Evolutionary conservation across 2,329 filamentous ascomycete genomes (phyloP).

Genomic region (Neobulgaria alba): DNA sequence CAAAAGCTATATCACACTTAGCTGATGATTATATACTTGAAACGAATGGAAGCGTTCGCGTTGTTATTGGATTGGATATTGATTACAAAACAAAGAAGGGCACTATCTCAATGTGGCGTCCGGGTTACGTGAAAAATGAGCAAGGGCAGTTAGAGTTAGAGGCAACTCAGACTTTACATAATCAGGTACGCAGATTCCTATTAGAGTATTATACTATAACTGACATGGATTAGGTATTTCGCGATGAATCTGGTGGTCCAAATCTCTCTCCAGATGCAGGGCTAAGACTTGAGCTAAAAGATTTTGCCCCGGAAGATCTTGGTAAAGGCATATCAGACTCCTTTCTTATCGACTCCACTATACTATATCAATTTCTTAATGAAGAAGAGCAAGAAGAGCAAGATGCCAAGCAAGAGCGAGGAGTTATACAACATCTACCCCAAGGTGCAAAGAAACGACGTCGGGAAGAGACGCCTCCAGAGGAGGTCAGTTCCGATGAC

Average conservation of each 20-base stretch:
- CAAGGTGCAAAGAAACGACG: slow-evolving; percentile 7
- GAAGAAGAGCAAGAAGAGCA: slow-evolving; percentile 6
- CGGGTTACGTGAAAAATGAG: slow-evolving; percentile 14
- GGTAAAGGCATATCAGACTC: slow-evolving; percentile 8
- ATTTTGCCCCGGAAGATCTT: slow-evolving; percentile 21
- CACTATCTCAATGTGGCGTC: slow-evolving; percentile 25
- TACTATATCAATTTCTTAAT: slow-evolving; percentile 8
- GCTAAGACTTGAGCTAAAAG: slow-evolving; percentile 18
- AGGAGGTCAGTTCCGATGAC: slow-evolving; percentile 8
- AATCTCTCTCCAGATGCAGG: slow-evolving; percentile 14
- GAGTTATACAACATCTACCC: slow-evolving; percentile 3
- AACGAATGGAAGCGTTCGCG: slow-evolving; percentile 20
- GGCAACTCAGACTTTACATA: slow-evolving; percentile 6
- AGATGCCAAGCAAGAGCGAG: slow-evolving; percentile 4
- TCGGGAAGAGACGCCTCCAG: slow-evolving; percentile 7
- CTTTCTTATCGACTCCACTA: slow-evolving; percentile 8
- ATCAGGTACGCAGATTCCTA: too few relatives aligned
- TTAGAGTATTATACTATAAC: too few relatives aligned
- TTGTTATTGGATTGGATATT: slow-evolving; percentile 27
- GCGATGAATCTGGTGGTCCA: slow-evolving; percentile 21
- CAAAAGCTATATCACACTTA: slow-evolving; percentile 19
- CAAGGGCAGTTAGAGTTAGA: slow-evolving; percentile 18
- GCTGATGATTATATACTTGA: slow-evolving; percentile 27
- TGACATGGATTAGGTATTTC: too few relatives aligned
- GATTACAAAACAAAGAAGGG: slow-evolving; percentile 24